Evolutionary conservation across 176 grass and related monocot species (phyloP), one percentile per base, ranked within the genome.

Genomic region (Eleusine coracana): DNA sequence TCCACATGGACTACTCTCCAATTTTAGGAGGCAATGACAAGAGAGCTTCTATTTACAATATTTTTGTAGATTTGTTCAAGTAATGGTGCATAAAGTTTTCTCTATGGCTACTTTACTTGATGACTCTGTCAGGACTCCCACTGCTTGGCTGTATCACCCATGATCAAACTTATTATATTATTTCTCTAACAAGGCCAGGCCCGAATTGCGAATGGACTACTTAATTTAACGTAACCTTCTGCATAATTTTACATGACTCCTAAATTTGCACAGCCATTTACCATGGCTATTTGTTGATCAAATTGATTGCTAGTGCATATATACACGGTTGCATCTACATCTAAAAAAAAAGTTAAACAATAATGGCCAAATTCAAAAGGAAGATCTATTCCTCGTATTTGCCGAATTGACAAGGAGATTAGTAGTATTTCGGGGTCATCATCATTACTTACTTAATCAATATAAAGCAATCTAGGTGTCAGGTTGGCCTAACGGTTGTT

Each of bases 281-380:
- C 4, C 44, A 5, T 28, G 59, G 27, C 16, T 51, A 84, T 69
- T 16, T n/a, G 17, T 67, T 31, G 25, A 64, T 27, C 27, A 67
- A 79, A 79, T 13, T 51, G 14, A 50, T 18, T 42, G 36, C 27
- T 81, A 76, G 36, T 55, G 36, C 25, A 64, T 65, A 18, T 16
- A 20, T 78, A 13, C 21, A 84, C 75, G 20, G 36, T 23, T 85
- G 34, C 45, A 75, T 74, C 40, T 23, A 28, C 44, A 40, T 70
- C 69, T n/a, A n/a, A n/a, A 69, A 48, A 39, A 61, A 34, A 79
- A 44, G 1, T 11, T 70, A 52, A 15, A 51, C 3, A 51, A 51
- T 11, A 48, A 48, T 12, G 10, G 7, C 8, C 20, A 87, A 51
- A 58, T 17, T 21, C 11, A 82, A 34, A 75, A 58, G 59, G 9